Percentiles rank a stretch among this genome's conserved stretches.
phyloP scores from a whole-genome alignment of 306 rosid species.

The Cyclanthera cordifolia region DNA sequence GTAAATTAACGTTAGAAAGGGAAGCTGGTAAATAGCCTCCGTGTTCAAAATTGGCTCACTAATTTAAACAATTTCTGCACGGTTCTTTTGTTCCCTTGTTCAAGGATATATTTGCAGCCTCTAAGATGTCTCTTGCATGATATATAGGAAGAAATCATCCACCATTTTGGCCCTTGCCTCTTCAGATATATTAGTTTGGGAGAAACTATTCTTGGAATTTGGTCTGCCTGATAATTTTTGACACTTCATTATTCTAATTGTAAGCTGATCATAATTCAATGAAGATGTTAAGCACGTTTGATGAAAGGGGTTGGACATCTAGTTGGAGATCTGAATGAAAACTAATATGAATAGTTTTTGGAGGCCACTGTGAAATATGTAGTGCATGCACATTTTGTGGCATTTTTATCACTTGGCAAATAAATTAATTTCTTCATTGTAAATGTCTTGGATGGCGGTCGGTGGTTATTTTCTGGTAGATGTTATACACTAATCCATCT shows the following conservation, averaged over 20 bases:
- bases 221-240: not conserved
- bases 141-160: not conserved
- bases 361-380: not conserved
- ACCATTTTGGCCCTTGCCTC: not conserved
- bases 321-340: not conserved
- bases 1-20: too few relatives aligned
- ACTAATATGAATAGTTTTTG: not conserved
- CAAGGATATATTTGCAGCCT: not conserved
- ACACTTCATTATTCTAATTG: not conserved
- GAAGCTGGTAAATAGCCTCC: not conserved
- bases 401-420: not conserved
- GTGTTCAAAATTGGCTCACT: not conserved
- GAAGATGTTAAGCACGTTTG: not conserved
- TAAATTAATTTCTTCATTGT: not conserved
- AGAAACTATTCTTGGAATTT: slow-evolving; percentile 4
- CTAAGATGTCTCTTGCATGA: not conserved
- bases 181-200: not conserved
- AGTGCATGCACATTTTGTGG: not conserved
- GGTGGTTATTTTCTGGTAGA: not conserved
- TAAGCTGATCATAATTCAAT: not conserved
- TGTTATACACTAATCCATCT: not conserved
- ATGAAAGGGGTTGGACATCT: not conserved
- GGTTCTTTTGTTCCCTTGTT: not conserved
- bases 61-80: not conserved
- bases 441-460: not conserved